These are phyloP conservation scores for Phytopythium kandeliae DNA, from an alignment of 352 stramenopile genomes.

Conservation along the genomic window DNA sequence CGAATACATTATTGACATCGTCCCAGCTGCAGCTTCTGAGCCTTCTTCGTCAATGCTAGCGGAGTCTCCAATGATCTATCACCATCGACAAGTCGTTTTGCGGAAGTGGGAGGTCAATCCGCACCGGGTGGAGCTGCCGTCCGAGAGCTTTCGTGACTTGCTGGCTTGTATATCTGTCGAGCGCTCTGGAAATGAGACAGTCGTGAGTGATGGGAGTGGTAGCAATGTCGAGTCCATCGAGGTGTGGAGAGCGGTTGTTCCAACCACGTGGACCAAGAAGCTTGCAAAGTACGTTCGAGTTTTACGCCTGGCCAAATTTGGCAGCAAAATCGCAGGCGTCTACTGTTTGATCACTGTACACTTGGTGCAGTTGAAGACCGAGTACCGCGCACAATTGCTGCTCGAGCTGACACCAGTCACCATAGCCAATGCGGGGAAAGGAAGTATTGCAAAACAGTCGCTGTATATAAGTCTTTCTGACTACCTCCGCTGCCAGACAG, in stretches of 20 bases:
- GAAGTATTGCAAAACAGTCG: slow-evolving; percentile 18
- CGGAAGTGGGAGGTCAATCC: slow-evolving; percentile 47
- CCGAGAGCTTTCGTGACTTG: slow-evolving; percentile 38
- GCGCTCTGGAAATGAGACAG: not conserved
- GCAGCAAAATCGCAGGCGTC: slow-evolving; percentile 22
- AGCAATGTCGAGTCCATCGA: not conserved
- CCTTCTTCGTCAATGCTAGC: not conserved
- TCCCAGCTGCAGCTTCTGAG: not conserved
- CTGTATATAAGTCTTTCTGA: slow-evolving; percentile 36
- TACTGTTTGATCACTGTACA: slow-evolving; percentile 36
- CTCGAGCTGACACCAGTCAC: slow-evolving; percentile 24
- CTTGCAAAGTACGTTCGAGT: slow-evolving; percentile 45
- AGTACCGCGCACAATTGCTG: slow-evolving; percentile 45
- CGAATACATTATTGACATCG: slow-evolving; percentile 20
- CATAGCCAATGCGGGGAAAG: not conserved
- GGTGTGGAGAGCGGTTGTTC: slow-evolving; percentile 16
- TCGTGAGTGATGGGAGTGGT: not conserved
- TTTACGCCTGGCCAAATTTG: slow-evolving; percentile 34
- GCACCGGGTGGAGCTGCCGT: slow-evolving; percentile 33
- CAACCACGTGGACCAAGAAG: slow-evolving; percentile 25
- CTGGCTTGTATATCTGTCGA: slow-evolving; percentile 21
- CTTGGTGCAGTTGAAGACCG: slow-evolving; percentile 54
- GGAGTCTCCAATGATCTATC: too few species aligned
- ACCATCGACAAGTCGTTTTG: slow-evolving; percentile 17
- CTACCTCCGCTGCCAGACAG: slow-evolving; percentile 28